phyloP scores from a whole-genome alignment of 805 yeast species.

The Ogataea pilisensis region DNA sequence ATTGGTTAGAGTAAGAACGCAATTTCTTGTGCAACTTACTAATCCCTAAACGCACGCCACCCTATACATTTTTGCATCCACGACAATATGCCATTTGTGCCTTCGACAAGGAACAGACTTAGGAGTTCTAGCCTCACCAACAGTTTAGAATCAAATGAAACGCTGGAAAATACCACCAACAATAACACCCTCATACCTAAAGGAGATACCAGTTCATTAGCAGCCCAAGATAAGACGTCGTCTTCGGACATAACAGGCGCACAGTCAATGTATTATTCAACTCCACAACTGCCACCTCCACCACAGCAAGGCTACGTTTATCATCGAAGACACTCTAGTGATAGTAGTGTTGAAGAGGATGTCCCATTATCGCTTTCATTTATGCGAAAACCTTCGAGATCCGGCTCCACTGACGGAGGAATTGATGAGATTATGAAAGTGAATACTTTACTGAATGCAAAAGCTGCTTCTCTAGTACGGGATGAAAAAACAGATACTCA shows the following conservation, averaged over 20 bases:
- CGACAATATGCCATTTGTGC: slow-evolving; percentile 25
- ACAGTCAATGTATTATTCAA: not conserved
- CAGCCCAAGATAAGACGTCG: not conserved
- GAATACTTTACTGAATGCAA: slow-evolving; percentile 29
- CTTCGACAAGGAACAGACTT: slow-evolving; percentile 10
- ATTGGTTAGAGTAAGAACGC: too few relatives aligned
- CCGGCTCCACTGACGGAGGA: slow-evolving; percentile 19
- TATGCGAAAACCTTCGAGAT: slow-evolving; percentile 30
- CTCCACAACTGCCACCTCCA: not conserved
- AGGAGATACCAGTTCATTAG: not conserved
- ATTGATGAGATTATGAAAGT: slow-evolving; percentile 26
- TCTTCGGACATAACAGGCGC: too few relatives aligned
- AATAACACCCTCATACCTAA: not conserved
- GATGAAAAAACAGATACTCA: not conserved
- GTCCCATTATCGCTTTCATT: slow-evolving; percentile 31
- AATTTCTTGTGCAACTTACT: too few relatives aligned
- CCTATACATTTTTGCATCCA: too few relatives aligned
- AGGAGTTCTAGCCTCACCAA: not conserved
- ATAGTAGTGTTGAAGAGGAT: slow-evolving; percentile 18
- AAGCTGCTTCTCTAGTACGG: not conserved
- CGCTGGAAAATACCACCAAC: not conserved
- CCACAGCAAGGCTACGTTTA: not conserved
- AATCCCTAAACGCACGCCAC: too few relatives aligned
- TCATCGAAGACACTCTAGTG: slow-evolving; percentile 16
- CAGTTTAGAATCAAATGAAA: not conserved